Conservation (phyloP, 2,329 filamentous ascomycete species). For the Gnomoniopsis sp. region DNA sequence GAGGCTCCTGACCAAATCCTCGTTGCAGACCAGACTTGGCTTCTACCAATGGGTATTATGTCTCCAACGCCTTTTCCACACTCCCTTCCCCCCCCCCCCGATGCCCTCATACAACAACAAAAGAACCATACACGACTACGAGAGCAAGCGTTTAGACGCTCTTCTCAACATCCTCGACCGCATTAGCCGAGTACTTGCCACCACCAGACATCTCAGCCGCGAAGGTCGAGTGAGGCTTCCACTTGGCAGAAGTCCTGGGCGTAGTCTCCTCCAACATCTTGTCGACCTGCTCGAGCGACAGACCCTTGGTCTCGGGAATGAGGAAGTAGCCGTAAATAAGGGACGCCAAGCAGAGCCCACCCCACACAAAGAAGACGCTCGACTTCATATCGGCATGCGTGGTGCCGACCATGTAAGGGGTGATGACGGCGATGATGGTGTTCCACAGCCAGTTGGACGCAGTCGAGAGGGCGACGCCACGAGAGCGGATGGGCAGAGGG, state of each 20-base stretch:
- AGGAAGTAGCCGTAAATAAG: slow-evolving; percentile 70
- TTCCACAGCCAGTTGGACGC: slow-evolving; percentile 94
- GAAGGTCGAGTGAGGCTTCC: slow-evolving; percentile 70
- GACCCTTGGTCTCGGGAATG: slow-evolving; percentile 71
- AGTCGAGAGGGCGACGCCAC: slow-evolving; percentile 81
- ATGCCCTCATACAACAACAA: too few relatives aligned
- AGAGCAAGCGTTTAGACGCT: slow-evolving; percentile 27
- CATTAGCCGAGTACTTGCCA: slow-evolving; percentile 22
- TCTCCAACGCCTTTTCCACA: slow-evolving; percentile 6
- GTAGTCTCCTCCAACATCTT: slow-evolving; percentile 86
- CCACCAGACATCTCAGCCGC: slow-evolving; percentile 35
- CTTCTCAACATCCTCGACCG: slow-evolving; percentile 27
- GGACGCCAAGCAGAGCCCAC: slow-evolving; percentile 58
- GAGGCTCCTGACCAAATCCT: neutral
- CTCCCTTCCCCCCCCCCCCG: neutral
- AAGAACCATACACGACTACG: too few relatives aligned
- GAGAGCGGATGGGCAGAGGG: slow-evolving; percentile 83
- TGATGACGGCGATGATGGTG: slow-evolving; percentile 68
- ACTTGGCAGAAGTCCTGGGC: slow-evolving; percentile 71
- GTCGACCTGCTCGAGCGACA: slow-evolving; percentile 77
- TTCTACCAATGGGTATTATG: neutral
- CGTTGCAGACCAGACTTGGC: neutral
- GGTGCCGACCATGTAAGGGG: slow-evolving; percentile 64
- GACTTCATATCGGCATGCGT: slow-evolving; percentile 57
- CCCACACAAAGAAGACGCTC: slow-evolving; percentile 75